Base-by-base conservation (phyloP, 495 filamentous ascomycete genomes). In the Aspergillus carlsbadensis region DNA sequence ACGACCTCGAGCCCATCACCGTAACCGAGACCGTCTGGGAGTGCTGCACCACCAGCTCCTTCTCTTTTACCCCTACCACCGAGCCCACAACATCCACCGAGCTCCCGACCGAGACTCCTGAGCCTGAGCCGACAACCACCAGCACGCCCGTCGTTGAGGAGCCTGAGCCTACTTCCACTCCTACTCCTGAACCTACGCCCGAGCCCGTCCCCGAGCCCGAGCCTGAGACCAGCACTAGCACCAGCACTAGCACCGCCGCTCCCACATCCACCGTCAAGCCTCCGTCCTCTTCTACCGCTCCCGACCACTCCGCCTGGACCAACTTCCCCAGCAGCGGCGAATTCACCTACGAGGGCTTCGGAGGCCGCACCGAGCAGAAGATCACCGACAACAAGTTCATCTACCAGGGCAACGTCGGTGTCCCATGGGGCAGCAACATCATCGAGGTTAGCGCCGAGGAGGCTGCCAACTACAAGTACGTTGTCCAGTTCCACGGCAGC, bases 371-470 rank as follows among this genome's bases (percentile, higher is more conserved):
- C 46, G 17, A 41, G 29, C 46, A 54, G 26, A 55, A 39, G n/a
- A 66, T 61, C 15, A 64, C 52, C 18, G 47, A 34, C 33, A 50
- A 50, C 34, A 63, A 65, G 1, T 63, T 73, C 46, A 57, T 52
- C 51, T 79, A 79, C 57, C 24, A 59, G 5, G 78, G 79, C 26
- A 83, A 84, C 45, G 64, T 76, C 34, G 81, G 81, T 18, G 61
- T 39, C n/a, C 78, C 81, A 7, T 80, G 79, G 67, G 80, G 80
- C 4, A 75, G 74, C 68, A 84, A 84, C 61, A 78, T 84, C 40
- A 76, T 79, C 52, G 58, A 65, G 35, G 70, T 82, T 29, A 59
- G 56, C 34, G 64, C 69, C 0, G 51, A 54, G n/a, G 56, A 68
- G 11, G 72, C 73, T 4, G 57, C 69, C 14, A 46, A 55, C 1